Percentiles rank a stretch among this genome's conserved stretches.
These are phyloP conservation scores for Trichosporon asahii DNA, from an alignment of 1,284 basidiomycete species.

Conservation along the genomic window DNA sequence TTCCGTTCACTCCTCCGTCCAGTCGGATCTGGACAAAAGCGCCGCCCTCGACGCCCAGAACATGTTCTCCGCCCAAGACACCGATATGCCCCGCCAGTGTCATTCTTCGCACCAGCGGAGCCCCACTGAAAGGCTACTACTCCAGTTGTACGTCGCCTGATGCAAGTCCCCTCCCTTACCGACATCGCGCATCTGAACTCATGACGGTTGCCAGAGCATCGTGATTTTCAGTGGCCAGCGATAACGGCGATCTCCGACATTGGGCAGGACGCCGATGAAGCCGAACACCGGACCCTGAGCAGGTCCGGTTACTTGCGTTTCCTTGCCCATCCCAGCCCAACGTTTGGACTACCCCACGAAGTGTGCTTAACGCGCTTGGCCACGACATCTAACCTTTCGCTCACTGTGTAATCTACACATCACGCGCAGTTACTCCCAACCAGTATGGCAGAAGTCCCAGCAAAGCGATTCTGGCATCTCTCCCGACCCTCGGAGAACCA, in stretches of 20 bases:
- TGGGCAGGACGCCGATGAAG: not conserved
- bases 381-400: not conserved
- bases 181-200: not conserved
- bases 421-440: too few relatives aligned
- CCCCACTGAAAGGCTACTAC: not conserved
- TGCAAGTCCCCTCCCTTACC: too few relatives aligned
- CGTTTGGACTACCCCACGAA: not conserved
- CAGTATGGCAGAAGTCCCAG: not conserved
- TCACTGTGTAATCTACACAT: not conserved
- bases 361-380: not conserved
- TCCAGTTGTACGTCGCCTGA: too few relatives aligned
- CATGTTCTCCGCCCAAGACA: too few relatives aligned
- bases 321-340: not conserved
- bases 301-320: not conserved
- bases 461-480: constrained; percentile 17
- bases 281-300: not conserved
- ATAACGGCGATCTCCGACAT: constrained; percentile 8
- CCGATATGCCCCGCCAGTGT: too few relatives aligned
- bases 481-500: constrained; percentile 34
- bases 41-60: not conserved
- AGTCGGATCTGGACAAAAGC: not conserved
- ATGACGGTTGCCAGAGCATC: too few relatives aligned
- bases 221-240: not conserved
- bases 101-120: too few relatives aligned
- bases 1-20: not conserved